A percentile compares a stretch with the other conserved stretches of the same genome.
Conservation (phyloP, 1,284 basidiomycete genomes). For the Xerocomus nothofagi region DNA sequence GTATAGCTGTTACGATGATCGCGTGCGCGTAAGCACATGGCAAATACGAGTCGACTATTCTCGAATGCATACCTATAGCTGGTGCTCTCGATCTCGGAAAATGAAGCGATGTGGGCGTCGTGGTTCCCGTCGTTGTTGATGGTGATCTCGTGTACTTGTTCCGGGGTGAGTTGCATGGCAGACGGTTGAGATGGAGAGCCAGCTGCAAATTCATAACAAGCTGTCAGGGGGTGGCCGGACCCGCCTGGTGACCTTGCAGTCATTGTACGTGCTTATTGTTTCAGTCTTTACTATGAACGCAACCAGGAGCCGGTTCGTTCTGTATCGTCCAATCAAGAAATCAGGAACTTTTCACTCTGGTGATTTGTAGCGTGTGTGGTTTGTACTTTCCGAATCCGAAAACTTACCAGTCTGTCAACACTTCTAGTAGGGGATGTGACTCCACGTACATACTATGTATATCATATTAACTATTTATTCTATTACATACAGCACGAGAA, state of each 20-base stretch:
- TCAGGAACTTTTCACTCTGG: no score
- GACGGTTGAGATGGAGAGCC: background rate
- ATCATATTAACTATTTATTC: background rate
- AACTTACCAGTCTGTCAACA: no score
- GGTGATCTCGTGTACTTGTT: conserved; percentile 27
- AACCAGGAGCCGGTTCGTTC: no score
- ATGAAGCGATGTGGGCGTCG: conserved; percentile 11
- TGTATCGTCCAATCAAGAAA: no score
- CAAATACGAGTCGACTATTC: background rate
- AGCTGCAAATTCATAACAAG: no score
- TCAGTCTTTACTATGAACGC: no score
- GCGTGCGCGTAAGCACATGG: background rate
- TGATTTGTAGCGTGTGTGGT: no score
- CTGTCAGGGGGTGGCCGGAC: no score
- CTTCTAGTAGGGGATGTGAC: no score
- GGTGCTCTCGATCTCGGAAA: conserved; percentile 21
- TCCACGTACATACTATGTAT: background rate
- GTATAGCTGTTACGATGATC: conserved; percentile 20
- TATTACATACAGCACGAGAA: background rate
- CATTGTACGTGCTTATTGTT: no score
- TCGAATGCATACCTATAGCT: conserved; percentile 28
- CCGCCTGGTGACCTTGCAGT: no score
- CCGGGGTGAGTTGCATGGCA: conserved; percentile 16
- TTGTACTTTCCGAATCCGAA: no score
- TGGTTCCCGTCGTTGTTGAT: conserved; percentile 15